Base-by-base conservation (phyloP, 1,284 basidiomycete genomes). In the Microbotryum intermedium region DNA sequence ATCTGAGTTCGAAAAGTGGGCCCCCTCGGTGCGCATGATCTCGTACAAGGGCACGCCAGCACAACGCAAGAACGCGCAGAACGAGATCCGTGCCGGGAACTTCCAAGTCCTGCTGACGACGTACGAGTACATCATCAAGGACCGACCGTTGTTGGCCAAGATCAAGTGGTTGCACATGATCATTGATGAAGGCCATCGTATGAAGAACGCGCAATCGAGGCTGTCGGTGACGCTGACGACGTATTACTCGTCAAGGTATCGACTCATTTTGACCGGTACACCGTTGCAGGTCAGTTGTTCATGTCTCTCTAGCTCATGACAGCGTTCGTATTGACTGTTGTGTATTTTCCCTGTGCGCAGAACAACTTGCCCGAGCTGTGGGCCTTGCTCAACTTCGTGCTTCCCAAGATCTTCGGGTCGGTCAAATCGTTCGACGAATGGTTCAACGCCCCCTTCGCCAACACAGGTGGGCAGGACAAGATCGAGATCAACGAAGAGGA, bases 401-500 rank as follows among this genome's bases (percentile, higher is more conserved):
- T 98, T 21, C 95, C 95, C 25, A 97, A 92, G 78, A 87, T 98
- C 73, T 98, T 98, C 82, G 98, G 98, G 79, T 98, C 94, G 5
- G 93, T 97, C 70, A 97, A 97, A 76, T 95, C 92, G 50, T 98
- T 99, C 74, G 95, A 98, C 73, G 95, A 98, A 74, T 98, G 95
- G 95, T 99, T 98, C 82, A 98, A 98, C 78, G 97, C 94, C 3
- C 95, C 95, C 0, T 99, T 99, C 70, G 94, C 95, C 65, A 97
- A 94, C 76, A 92, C 93, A 20, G 94, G 95, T 42, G 86, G 87
- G 0, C 86, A 87, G 23, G 94, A 98, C 77, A 95, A 94, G 82
- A 97, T 98, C 75, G 92, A 97, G 80, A 77, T 98, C 79, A 97
- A 95, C 78, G 95, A 98, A 87, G 95, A 98, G 88, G 95, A 98